Conservation (phyloP, 2,329 filamentous ascomycete species). For the Trichoderma sp. region DNA sequence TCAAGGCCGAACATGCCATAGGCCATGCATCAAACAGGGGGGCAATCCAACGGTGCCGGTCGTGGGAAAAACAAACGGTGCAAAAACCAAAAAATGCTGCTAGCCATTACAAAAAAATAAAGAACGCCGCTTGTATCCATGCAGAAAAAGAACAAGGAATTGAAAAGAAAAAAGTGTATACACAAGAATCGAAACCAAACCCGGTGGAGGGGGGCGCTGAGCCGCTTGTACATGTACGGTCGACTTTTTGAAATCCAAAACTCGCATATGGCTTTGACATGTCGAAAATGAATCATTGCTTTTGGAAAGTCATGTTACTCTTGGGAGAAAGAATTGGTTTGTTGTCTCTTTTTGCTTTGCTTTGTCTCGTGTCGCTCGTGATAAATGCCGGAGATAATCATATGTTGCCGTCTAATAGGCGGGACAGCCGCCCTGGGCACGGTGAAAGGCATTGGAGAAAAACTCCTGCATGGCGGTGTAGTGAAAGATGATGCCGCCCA, state of each 20-base stretch:
- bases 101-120: background rate
- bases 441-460: slow-evolving; percentile 73
- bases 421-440: slow-evolving; percentile 61
- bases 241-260: background rate
- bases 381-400: background rate
- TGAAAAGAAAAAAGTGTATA: background rate
- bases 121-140: background rate
- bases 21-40: background rate
- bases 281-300: background rate
- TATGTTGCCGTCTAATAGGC: slow-evolving; percentile 40
- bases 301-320: background rate
- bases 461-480: slow-evolving; percentile 95
- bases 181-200: background rate
- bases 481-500: slow-evolving; percentile 96
- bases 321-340: no score
- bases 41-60: background rate
- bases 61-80: background rate
- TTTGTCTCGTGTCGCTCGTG: background rate
- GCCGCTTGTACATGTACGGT: slow-evolving; percentile 5
- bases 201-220: background rate
- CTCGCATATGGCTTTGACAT: background rate
- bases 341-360: no score
- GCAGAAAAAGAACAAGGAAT: background rate
- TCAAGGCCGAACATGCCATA: background rate
- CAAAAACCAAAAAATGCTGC: background rate